These are phyloP conservation scores for Mercurialis annua DNA, from an alignment of 345 rosid genomes.

Conservation along the genomic window DNA sequence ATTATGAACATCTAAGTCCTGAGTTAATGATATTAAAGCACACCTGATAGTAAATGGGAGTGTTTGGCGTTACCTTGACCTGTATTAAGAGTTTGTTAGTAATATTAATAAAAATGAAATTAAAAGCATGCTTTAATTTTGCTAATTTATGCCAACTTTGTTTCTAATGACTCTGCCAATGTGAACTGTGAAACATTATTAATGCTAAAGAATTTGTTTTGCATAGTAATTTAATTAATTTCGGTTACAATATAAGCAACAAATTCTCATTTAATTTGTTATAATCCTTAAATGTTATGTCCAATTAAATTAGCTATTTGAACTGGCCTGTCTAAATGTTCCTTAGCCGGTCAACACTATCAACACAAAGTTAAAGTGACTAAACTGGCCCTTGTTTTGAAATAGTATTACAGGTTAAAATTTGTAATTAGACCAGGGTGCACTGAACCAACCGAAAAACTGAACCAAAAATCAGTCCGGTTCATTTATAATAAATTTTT, in stretches of 20 bases:
- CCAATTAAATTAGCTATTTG: neutral
- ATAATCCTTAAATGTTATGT: neutral
- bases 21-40: neutral
- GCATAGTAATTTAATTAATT: constrained; percentile 15
- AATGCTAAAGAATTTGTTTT: neutral
- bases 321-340: neutral
- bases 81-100: neutral
- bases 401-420: too few relatives aligned
- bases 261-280: neutral
- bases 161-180: neutral
- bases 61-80: constrained; percentile 12
- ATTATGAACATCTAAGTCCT: neutral
- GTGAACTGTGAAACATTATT: neutral
- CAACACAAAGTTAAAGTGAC: neutral
- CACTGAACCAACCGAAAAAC: too few relatives aligned
- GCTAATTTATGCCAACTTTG: neutral
- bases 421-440: too few relatives aligned
- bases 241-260: constrained; percentile 4
- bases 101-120: constrained; percentile 13
- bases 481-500: too few relatives aligned
- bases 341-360: neutral
- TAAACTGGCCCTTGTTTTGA: too few relatives aligned
- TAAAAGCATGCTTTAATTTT: constrained; percentile 7
- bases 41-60: constrained; percentile 4
- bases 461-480: too few relatives aligned